Evolutionary conservation across 495 filamentous ascomycete species (phyloP), one percentile per base, ranked within the genome.

Genomic region (Xylona heveae): DNA sequence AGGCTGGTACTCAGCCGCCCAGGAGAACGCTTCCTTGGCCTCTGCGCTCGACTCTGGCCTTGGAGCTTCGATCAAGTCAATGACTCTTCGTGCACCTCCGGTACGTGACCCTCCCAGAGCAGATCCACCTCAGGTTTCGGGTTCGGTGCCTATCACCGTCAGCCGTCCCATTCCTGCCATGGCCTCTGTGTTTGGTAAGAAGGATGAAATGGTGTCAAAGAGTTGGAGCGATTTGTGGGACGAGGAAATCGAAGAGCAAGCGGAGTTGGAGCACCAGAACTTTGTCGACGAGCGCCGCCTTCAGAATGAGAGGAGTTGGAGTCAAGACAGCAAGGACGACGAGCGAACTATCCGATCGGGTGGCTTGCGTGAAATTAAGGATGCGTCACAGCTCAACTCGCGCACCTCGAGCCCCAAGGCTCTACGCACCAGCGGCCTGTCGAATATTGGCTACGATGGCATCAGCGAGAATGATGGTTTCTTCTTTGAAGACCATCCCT

Each of bases 171-270:
- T 70, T 30, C 66, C 71, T 3, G 68, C 68, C 18, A 66, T 90
- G 57, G 70, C 78, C 3, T 63, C 73, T 39, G 66, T 85, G 14
- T 85, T 88, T 46, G 78, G 78, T 17, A 73, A 69, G 47, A 68
- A 76, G 47, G 65, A 65, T 39, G 66, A 75, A 3, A 55, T 66
- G 13, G 76, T 83, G 7, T 88, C 83, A 18, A 92, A 94, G 69
- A 94, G 83, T 61, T 94, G 83, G 83, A 88, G 81, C 42, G 83
- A 94, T 53, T 61, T 94, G 41, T 94, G 78, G 74, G 83, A 93
- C 35, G 83, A 93, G 50, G 83, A 93, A 33, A 65, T 61, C 18
- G 72, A 77, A 41, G 74, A 88, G 41, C n/a, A n/a, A n/a, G 53
- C 56, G 31, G 53, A 64, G 28, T 62, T 65, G 12, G 66, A 78